Percentiles rank a stretch among this genome's conserved stretches.
These are phyloP conservation scores for Erysimum cheiranthoides DNA, from an alignment of 345 rosid species.

Conservation along the genomic window DNA sequence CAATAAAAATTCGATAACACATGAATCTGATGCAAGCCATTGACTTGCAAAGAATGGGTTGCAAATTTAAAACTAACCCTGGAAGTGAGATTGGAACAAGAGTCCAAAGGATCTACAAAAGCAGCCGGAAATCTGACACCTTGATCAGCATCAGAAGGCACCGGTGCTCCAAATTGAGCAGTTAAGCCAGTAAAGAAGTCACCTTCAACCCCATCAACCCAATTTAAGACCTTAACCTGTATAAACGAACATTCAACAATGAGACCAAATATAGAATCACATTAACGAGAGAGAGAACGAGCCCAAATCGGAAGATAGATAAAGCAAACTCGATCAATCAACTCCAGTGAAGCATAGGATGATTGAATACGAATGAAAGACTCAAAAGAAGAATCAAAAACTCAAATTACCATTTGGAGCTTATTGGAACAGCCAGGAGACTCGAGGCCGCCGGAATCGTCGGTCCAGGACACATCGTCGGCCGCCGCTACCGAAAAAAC, in stretches of 20 bases:
- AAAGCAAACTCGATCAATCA: constrained; percentile 22
- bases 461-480: constrained; percentile 50
- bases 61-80: constrained; percentile 49
- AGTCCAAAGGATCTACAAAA: constrained; percentile 64
- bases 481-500: constrained; percentile 39
- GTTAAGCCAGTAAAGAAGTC: constrained; percentile 65
- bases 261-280: constrained; percentile 42
- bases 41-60: constrained; percentile 1
- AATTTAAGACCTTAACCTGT: constrained; percentile 84
- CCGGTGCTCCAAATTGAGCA: constrained; percentile 75
- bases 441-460: constrained; percentile 44
- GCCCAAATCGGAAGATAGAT: not conserved
- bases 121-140: constrained; percentile 56
- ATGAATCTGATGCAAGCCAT: constrained; percentile 11
- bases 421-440: constrained; percentile 53
- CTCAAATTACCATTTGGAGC: constrained; percentile 52
- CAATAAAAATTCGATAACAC: not conserved
- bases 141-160: constrained; percentile 63
- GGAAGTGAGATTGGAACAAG: constrained; percentile 74
- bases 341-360: not conserved
- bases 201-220: constrained; percentile 67
- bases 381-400: not conserved
- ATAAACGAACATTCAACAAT: constrained; percentile 83
- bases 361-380: not conserved
- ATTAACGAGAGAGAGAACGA: not conserved